Evolutionary conservation across 208 protist genomes (phyloP).

Genomic region (Wallacemonas sp.): DNA sequence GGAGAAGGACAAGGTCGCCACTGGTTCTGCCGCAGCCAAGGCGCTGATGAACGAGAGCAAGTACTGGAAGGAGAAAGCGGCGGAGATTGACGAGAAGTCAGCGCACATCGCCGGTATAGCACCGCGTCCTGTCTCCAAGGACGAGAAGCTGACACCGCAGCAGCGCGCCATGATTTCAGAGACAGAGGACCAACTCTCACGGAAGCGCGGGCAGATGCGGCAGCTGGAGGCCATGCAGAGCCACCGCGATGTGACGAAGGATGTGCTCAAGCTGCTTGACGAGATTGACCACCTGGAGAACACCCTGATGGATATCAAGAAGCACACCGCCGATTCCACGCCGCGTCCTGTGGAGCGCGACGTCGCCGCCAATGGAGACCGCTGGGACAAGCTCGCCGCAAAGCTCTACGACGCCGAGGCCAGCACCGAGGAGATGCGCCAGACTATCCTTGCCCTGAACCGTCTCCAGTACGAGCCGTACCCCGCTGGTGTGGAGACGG

Average conservation of each 20-base stretch:
- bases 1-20: constrained; percentile 68
- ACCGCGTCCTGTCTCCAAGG: constrained; percentile 26
- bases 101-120: constrained; percentile 80
- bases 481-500: constrained; percentile 67
- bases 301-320: constrained; percentile 50
- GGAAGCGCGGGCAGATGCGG: constrained; percentile 49
- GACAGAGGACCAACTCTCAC: constrained; percentile 52
- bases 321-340: constrained; percentile 4
- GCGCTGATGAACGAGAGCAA: constrained; percentile 69
- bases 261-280: constrained; percentile 74
- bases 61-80: constrained; percentile 67
- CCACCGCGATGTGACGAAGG: constrained; percentile 69
- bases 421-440: constrained; percentile 62
- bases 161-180: constrained; percentile 51
- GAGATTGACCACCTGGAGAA: constrained; percentile 66
- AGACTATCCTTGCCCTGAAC: constrained; percentile 73
- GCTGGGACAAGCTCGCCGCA: constrained; percentile 74
- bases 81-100: constrained; percentile 67
- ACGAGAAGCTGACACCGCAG: constrained; percentile 19
- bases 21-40: constrained; percentile 54
- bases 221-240: constrained; percentile 67
- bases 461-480: constrained; percentile 86
- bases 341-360: constrained; percentile 13
- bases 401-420: constrained; percentile 77
- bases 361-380: constrained; percentile 49